Evolutionary conservation across 306 rosid species (phyloP), one percentile per base, ranked within the genome.

Genomic region (Cucurbita argyrosperma): DNA sequence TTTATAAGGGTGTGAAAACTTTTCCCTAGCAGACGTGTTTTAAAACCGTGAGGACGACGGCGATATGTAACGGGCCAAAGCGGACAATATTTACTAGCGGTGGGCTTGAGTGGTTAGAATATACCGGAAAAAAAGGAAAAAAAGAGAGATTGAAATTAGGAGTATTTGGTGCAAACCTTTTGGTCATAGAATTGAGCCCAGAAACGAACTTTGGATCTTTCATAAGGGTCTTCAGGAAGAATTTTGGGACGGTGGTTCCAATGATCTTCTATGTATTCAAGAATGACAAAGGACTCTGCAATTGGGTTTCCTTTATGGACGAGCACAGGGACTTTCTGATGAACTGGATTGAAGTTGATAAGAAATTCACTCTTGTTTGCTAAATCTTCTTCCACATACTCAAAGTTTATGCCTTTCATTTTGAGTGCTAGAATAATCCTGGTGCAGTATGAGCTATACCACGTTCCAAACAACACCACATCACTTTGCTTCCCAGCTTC

Each of bases 341-440:
- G 84, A 60, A 74, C 79, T 58, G 82, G 87, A 55, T 87, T 81
- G 72, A 76, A 52, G 63, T 47, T n/a, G 30, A 87, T 49, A 10
- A 85, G 80, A n/a, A 68, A 51, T 35, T 81, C 72, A 23, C 83
- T 83, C 61, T 85, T 87, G 72, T 77, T 76, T 75, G 16, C 5
- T 3, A 87, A 50, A 26, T 87, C 79, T 78, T 84, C 84, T 61
- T 84, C 82, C 23, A 71, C 76, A 2, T 78, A 82, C 45, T 74
- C 80, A 64, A 80, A 84, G 30, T 78, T 74, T 76, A 84, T 74
- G 75, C 84, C 83, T 79, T 83, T 86, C 14, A 86, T 65, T 76
- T 76, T 72, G 26, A 80, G 82, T 82, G 86, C 86, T 19, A 82
- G 18, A 70, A 49, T 71, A 21, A 82, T 76, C 65, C 83, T 84